These are phyloP conservation scores for Phoma sp. DNA, from an alignment of 2,329 filamentous ascomycete species.

Conservation along the genomic window DNA sequence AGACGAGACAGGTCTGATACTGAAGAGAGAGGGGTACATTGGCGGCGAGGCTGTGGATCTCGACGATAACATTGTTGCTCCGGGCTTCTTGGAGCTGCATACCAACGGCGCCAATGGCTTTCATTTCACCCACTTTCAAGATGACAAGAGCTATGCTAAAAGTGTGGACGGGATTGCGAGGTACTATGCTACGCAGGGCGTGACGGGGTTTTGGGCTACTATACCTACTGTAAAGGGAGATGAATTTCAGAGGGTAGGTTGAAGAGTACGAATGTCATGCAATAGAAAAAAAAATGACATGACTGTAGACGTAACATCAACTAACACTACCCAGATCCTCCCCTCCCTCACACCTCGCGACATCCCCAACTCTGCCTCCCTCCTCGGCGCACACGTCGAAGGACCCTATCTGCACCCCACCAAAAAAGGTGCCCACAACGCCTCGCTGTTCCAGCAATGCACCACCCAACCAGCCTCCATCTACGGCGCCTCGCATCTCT, in stretches of 20 bases:
- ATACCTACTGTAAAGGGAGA: slow-evolving; percentile 58
- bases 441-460: slow-evolving; percentile 52
- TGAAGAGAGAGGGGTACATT: slow-evolving; percentile 52
- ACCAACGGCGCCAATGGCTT: slow-evolving; percentile 62
- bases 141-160: slow-evolving; percentile 50
- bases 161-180: slow-evolving; percentile 56
- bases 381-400: slow-evolving; percentile 64
- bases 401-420: slow-evolving; percentile 61
- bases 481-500: slow-evolving; percentile 56
- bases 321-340: slow-evolving; percentile 51
- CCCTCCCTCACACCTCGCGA: slow-evolving; percentile 54
- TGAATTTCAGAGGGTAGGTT: slow-evolving; percentile 53
- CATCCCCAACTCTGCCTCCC: slow-evolving; percentile 53
- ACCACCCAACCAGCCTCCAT: slow-evolving; percentile 45
- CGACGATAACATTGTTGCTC: slow-evolving; percentile 58
- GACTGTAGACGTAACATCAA: background rate
- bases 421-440: slow-evolving; percentile 62
- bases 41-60: slow-evolving; percentile 57
- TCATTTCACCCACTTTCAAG: slow-evolving; percentile 60
- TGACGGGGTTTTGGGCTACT: slow-evolving; percentile 62
- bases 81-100: slow-evolving; percentile 63
- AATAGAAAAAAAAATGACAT: no score
- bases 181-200: slow-evolving; percentile 59
- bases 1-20: slow-evolving; percentile 52
- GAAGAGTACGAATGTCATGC: background rate